Conservation (phyloP, 1,284 basidiomycete genomes). For the Mycosarcoma mackinlayi region DNA sequence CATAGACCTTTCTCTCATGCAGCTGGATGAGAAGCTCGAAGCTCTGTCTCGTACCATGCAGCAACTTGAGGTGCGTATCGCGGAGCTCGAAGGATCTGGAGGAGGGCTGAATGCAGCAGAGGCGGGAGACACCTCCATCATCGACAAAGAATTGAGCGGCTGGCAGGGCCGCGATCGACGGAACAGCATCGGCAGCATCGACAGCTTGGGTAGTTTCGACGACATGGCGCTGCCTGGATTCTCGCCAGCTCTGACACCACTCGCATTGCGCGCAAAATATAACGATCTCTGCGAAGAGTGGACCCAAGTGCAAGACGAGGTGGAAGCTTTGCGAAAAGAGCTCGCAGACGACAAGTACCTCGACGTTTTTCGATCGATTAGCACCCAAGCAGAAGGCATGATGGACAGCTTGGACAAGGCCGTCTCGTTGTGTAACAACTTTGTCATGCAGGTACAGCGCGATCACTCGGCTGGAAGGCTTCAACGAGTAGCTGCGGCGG, state of each 20-base stretch:
- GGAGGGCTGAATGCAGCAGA: background rate
- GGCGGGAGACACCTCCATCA: constrained; percentile 35
- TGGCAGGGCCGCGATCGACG: constrained; percentile 24
- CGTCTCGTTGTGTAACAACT: constrained; percentile 82
- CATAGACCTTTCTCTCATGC: constrained; percentile 82
- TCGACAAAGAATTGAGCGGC: constrained; percentile 35
- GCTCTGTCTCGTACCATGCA: constrained; percentile 70
- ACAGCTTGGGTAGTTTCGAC: constrained; percentile 45
- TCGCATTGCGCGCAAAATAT: constrained; percentile 28
- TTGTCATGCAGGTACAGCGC: constrained; percentile 45
- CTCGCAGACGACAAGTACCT: constrained; percentile 95
- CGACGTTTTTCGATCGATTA: constrained; percentile 90
- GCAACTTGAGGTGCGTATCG: constrained; percentile 44
- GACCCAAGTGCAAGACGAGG: constrained; percentile 82
- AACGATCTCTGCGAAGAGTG: constrained; percentile 73
- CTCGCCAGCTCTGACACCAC: constrained; percentile 27
- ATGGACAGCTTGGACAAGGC: constrained; percentile 93
- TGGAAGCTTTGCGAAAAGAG: constrained; percentile 84
- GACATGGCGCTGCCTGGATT: constrained; percentile 40
- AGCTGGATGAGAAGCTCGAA: constrained; percentile 82
- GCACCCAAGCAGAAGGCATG: constrained; percentile 93
- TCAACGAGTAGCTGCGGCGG: constrained; percentile 10
- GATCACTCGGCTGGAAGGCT: constrained; percentile 31
- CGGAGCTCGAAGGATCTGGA: constrained; percentile 12
- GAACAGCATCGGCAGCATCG: constrained; percentile 32